phyloP scores from a whole-genome alignment of 257 asterid species.

The Solanum ahanhuiri region DNA sequence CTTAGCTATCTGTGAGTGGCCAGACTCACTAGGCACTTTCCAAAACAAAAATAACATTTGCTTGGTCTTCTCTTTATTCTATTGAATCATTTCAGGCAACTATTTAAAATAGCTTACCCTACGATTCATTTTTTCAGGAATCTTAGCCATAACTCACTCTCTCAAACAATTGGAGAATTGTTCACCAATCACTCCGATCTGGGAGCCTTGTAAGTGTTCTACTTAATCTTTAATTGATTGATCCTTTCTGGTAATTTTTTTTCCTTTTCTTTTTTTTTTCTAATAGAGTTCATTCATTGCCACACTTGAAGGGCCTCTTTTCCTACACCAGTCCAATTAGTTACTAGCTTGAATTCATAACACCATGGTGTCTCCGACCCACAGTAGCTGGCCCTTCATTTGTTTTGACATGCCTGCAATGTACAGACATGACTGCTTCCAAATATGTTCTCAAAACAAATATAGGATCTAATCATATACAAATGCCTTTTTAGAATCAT shows the following conservation, averaged over 20 bases:
- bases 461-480: neutral
- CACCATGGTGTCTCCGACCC: neutral
- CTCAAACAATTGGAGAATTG: conserved; percentile 76
- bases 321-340: neutral
- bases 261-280: neutral
- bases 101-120: conserved; percentile 12
- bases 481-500: neutral
- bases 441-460: neutral
- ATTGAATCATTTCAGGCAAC: neutral
- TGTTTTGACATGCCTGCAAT: neutral
- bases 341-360: neutral
- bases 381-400: neutral
- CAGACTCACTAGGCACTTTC: neutral
- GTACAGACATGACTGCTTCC: neutral
- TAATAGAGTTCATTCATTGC: neutral
- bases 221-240: neutral
- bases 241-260: neutral
- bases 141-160: conserved; percentile 55
- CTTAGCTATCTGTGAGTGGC: conserved; percentile 73
- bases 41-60: neutral
- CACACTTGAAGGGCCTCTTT: neutral
- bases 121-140: conserved; percentile 45
- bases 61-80: neutral
- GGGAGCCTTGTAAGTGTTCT: conserved; percentile 40
- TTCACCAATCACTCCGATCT: conserved; percentile 60